A percentile compares a stretch with the other conserved stretches of the same genome.
These are phyloP conservation scores for Venturia carpophila DNA, from an alignment of 2,329 filamentous ascomycete species.

Conservation along the genomic window DNA sequence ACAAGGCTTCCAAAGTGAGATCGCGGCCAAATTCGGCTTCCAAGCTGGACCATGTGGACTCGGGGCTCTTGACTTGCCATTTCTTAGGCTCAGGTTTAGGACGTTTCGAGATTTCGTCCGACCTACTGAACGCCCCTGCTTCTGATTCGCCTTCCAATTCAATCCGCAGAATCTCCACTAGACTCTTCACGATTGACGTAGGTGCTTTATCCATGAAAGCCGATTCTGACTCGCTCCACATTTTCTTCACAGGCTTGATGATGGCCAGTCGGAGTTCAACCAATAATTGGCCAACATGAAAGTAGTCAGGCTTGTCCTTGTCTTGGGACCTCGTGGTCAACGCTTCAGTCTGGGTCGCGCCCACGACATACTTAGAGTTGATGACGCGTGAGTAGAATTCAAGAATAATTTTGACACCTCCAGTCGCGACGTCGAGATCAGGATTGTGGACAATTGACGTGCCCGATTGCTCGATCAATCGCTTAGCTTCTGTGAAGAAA, in stretches of 20 bases:
- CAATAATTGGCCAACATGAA: constrained; percentile 66
- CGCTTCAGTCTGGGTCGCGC: constrained; percentile 57
- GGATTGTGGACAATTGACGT: constrained; percentile 33
- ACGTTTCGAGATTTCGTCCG: constrained; percentile 49
- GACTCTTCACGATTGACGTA: constrained; percentile 64
- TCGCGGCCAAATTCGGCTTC: constrained; percentile 46
- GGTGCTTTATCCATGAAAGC: constrained; percentile 73
- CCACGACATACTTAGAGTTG: constrained; percentile 70
- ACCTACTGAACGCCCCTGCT: constrained; percentile 51
- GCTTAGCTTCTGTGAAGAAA: constrained; percentile 39
- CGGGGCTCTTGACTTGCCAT: constrained; percentile 44
- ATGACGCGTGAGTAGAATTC: constrained; percentile 71
- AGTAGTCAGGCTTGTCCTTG: constrained; percentile 51
- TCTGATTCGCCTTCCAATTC: constrained; percentile 75
- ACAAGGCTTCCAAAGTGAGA: constrained; percentile 70
- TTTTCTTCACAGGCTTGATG: constrained; percentile 62
- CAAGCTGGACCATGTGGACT: constrained; percentile 35
- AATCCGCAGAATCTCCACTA: constrained; percentile 75
- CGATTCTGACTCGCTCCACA: constrained; percentile 64
- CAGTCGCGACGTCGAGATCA: constrained; percentile 40
- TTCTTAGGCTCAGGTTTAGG: constrained; percentile 41
- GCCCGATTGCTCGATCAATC: constrained; percentile 17
- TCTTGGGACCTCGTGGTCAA: constrained; percentile 46
- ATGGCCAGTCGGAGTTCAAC: constrained; percentile 78
- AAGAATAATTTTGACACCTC: constrained; percentile 72